Evolutionary conservation across 2,329 filamentous ascomycete species (phyloP).

Genomic region (Endoconidiophora laricicola): DNA sequence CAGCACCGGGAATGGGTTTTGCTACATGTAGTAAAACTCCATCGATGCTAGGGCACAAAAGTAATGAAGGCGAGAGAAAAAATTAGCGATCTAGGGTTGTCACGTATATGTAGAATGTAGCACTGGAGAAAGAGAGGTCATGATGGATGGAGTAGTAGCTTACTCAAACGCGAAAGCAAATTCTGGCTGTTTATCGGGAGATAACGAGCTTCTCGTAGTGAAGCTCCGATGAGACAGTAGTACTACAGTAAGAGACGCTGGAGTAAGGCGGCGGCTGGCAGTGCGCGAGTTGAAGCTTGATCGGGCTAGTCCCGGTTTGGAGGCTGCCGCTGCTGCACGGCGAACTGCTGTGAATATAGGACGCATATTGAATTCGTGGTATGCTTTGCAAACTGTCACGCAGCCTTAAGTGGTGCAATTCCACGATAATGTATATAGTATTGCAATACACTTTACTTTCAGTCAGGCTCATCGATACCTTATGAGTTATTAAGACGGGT

Average conservation of each 20-base stretch:
- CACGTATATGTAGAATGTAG: not conserved
- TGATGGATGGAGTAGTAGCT: constrained; percentile 10
- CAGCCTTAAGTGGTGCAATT: too few relatives aligned
- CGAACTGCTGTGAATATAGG: not conserved
- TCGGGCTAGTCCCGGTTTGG: not conserved
- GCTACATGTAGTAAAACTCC: constrained; percentile 82
- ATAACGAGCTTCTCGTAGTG: too few relatives aligned
- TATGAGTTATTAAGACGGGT: too few relatives aligned
- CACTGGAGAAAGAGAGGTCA: too few relatives aligned
- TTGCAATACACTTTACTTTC: too few relatives aligned
- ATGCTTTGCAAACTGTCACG: too few relatives aligned
- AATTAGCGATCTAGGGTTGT: not conserved
- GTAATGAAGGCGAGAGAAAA: not conserved
- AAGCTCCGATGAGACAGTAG: too few relatives aligned
- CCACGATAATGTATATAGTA: too few relatives aligned
- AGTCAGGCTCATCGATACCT: too few relatives aligned
- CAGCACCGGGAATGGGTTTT: constrained; percentile 61
- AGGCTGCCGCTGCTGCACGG: not conserved
- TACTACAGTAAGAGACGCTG: not conserved
- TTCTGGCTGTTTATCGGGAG: constrained; percentile 15
- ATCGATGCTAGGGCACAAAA: constrained; percentile 49
- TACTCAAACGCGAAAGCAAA: constrained; percentile 27
- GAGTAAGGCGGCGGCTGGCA: not conserved
- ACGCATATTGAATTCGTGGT: not conserved
- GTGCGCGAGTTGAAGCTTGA: not conserved